Percentiles rank a stretch among this genome's conserved stretches.
phyloP scores from a whole-genome alignment of 1,284 basidiomycete genomes.

The Cryptococcus sp. region DNA sequence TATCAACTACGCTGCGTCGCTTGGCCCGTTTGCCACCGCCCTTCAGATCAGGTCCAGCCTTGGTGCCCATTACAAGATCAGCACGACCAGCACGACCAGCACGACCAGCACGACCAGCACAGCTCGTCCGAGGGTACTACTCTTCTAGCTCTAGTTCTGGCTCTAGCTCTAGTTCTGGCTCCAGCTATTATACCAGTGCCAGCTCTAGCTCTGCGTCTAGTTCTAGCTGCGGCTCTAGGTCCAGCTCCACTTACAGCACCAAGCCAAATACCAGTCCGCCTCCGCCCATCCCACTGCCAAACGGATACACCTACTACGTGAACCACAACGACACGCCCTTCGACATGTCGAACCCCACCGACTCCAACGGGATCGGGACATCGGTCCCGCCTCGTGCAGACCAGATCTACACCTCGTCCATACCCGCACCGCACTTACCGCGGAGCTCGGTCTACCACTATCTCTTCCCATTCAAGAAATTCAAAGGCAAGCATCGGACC shows the following conservation, averaged over 20 bases:
- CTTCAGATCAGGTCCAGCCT: too few species aligned
- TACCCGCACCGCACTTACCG: slow-evolving; percentile 36
- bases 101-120: too few species aligned
- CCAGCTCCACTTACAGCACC: background rate
- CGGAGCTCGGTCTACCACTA: slow-evolving; percentile 37
- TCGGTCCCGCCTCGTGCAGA: slow-evolving; percentile 1
- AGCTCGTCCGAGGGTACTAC: too few species aligned
- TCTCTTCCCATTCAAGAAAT: slow-evolving; percentile 30
- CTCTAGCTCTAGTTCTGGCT: too few species aligned
- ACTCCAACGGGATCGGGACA: too few species aligned
- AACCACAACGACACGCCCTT: slow-evolving; percentile 28
- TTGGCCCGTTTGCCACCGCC: too few species aligned
- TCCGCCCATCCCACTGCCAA: slow-evolving; percentile 19
- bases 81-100: too few species aligned
- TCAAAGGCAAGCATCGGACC: slow-evolving; percentile 15
- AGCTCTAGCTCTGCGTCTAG: too few species aligned
- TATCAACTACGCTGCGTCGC: too few species aligned
- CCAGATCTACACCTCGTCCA: slow-evolving; percentile 32
- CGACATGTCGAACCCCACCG: slow-evolving; percentile 1
- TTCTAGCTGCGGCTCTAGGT: background rate
- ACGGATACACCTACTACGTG: slow-evolving; percentile 32
- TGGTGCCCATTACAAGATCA: too few species aligned
- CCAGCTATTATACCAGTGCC: too few species aligned
- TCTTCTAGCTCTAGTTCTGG: too few species aligned
- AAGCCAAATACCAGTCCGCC: background rate